A percentile compares a stretch with the other conserved stretches of the same genome.
phyloP scores from a whole-genome alignment of 2,329 filamentous ascomycete species.

The Endoconidiophora laricicola region DNA sequence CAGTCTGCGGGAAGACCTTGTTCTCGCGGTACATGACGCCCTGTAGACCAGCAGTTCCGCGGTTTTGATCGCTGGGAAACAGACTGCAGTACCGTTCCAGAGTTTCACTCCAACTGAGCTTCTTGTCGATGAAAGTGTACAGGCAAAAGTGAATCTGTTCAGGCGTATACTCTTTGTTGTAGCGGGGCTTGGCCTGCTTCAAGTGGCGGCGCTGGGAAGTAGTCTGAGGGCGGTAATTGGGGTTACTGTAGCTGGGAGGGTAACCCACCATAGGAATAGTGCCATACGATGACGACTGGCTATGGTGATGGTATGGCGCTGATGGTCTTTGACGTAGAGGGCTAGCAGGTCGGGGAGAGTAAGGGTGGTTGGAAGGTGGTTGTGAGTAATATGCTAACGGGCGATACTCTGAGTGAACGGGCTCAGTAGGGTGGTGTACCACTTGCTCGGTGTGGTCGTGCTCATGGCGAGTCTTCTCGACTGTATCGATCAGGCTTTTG shows the following conservation, averaged over 20 bases:
- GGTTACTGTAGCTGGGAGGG: neutral
- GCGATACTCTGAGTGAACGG: no score
- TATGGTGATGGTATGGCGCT: neutral
- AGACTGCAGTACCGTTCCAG: conserved; percentile 9
- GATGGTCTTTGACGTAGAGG: neutral
- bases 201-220: neutral
- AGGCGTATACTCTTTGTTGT: conserved; percentile 27
- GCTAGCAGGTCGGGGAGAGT: neutral
- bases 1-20: conserved; percentile 25
- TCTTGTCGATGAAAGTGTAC: conserved; percentile 28
- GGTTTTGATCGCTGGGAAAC: conserved; percentile 12
- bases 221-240: neutral
- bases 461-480: conserved; percentile 1
- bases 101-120: conserved; percentile 22
- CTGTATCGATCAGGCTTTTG: conserved; percentile 1
- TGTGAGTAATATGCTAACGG: neutral
- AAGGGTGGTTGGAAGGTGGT: neutral
- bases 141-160: conserved; percentile 29
- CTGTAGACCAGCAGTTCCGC: conserved; percentile 21
- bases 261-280: neutral
- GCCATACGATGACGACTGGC: neutral
- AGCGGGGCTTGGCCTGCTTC: conserved; percentile 13
- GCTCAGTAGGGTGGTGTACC: no score
- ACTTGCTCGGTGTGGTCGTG: neutral
- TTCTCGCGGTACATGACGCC: conserved; percentile 30